These are phyloP conservation scores for Citrus sinensis DNA, from an alignment of 345 rosid species.

Conservation along the genomic window DVS_A1.0 CM039167.1:2681001-2681500, in stretches of 20 bases:
- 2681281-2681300: conserved; percentile 57
- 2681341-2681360: conserved; percentile 62
- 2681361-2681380: conserved; percentile 48
- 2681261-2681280: conserved; percentile 67
- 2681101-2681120: too few relatives aligned
- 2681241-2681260: conserved; percentile 72
- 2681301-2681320: conserved; percentile 64
- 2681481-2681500: conserved; percentile 63
- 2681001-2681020: too few relatives aligned
- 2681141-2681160: background rate
- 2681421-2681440: conserved; percentile 64
- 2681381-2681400: conserved; percentile 65
- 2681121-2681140: background rate
- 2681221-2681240: conserved; percentile 54
- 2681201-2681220: conserved; percentile 57
- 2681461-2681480: conserved; percentile 94
- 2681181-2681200: conserved; percentile 38
- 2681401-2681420: conserved; percentile 69
- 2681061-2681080: too few relatives aligned
- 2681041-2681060: too few relatives aligned
- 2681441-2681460: conserved; percentile 77
- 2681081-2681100: too few relatives aligned
- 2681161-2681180: background rate
- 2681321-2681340: conserved; percentile 51
- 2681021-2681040: too few relatives aligned